These are phyloP conservation scores for Cylindricascospora bacillispora DNA, from an alignment of 1,139 yeast species.

Conservation along the genomic window DNA sequence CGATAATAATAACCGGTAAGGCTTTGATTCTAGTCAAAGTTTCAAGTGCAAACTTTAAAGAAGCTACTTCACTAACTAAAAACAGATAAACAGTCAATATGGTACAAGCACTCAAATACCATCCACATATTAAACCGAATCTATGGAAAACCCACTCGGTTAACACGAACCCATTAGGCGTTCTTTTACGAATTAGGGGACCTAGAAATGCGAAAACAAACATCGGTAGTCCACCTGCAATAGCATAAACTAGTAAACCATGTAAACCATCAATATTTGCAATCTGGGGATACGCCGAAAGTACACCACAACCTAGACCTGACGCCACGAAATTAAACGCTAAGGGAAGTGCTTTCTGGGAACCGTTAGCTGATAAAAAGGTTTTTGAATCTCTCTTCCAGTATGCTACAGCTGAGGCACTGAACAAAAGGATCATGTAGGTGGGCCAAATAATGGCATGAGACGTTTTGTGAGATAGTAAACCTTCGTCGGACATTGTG, in stretches of 20 bases:
- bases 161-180: slow-evolving; percentile 84
- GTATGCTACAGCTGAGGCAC: slow-evolving; percentile 49
- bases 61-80: slow-evolving; percentile 80
- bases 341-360: slow-evolving; percentile 69
- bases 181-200: slow-evolving; percentile 60
- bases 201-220: slow-evolving; percentile 71
- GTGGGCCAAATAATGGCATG: slow-evolving; percentile 71
- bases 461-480: slow-evolving; percentile 37
- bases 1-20: slow-evolving; percentile 71
- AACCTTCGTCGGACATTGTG: not conserved
- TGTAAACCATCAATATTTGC: slow-evolving; percentile 81
- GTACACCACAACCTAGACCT: slow-evolving; percentile 87
- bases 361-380: slow-evolving; percentile 65
- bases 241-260: slow-evolving; percentile 70
- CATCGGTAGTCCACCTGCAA: slow-evolving; percentile 78
- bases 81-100: slow-evolving; percentile 76
- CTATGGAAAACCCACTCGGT: slow-evolving; percentile 92
- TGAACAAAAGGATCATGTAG: slow-evolving; percentile 50
- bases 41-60: slow-evolving; percentile 62
- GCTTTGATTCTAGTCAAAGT: slow-evolving; percentile 72
- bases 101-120: slow-evolving; percentile 71
- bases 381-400: slow-evolving; percentile 36
- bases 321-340: slow-evolving; percentile 81
- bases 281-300: slow-evolving; percentile 76
- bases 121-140: slow-evolving; percentile 58